Evolutionary conservation across 805 yeast species (phyloP), one percentile per base, ranked within the genome.

Genomic region (Pichia ethanolica): DNA sequence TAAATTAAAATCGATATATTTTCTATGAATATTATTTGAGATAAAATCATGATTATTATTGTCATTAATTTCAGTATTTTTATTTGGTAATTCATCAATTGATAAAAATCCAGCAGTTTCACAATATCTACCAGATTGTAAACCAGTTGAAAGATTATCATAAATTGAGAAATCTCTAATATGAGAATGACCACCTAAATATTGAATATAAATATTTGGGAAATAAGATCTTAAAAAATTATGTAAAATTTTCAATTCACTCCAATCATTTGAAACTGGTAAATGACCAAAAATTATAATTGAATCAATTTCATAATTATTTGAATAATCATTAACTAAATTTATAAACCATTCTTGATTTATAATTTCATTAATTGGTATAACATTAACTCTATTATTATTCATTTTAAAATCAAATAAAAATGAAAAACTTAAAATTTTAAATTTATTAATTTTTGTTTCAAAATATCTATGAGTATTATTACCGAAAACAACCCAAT

Each of bases 181-280:
- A 62, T 91, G 98, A 32, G 95, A 82, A 66, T 91, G 98, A 1
- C 97, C 98, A 1, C 97, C 98, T 66, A 91, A 83, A 58, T 85
- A 87, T 63, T 89, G 96, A 47, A 91, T 85, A 0, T 81, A 70
- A 0, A 75, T 73, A 33, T 72, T 62, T 6, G 95, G 91, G 58
- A 78, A 85, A 30, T 66, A 68, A 28, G 62, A 51, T 52, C 97
- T 75, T 30, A 91, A 65, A 6, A 63, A 65, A 0, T 59, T 41
- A 55, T 82, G 81, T 39, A 83, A 62, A 3, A 65, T 50, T 50
- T 66, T 66, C 53, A 79, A 60, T 60, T 84, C 89, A 4, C 61
- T 56, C 82, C 83, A 81, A 35, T 66, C 65, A 48, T 78, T 80
- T 32, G 52, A 69, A 55, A 82, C 78, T 0, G 97, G 97, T 14